Base-by-base conservation (phyloP, 106 monocot genomes). In the Acanthochlamys bracteata region DNA sequence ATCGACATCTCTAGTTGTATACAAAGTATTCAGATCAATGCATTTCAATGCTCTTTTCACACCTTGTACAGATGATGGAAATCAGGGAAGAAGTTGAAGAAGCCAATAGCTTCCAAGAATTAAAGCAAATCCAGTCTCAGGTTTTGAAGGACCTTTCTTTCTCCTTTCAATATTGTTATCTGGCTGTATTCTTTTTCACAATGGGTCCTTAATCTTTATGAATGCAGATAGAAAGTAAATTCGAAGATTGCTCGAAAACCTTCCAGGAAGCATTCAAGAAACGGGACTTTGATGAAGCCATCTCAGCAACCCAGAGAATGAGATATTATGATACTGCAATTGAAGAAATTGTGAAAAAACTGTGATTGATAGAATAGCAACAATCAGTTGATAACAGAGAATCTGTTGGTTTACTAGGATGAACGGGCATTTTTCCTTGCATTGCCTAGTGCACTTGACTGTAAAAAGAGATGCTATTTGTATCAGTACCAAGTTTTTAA, bases 241-340 rank as follows among this genome's bases (percentile, higher is more conserved):
- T 78, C 23, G 77, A 87, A 59, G 25, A 27, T 7, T 87, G 73
- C 80, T 84, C 84, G 14, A 64, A 69, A 21, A 71, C 74, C 13
- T 96, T 96, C 53, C 26, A 58, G 10, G 71, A 82, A 52, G 86
- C 87, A 62, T 85, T 84, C 69, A 45, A 80, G 40, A 78, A 61
- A 41, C 57, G 33, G 8, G 53, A 83, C 53, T 90, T 84, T 25
- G 68, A 80, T 17, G 40, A 39, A 45, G 86, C 95, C 20, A 67
- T 84, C 24, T 25, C 25, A 61, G 64, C 84, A 10, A 80, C 77
- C 24, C 79, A 80, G 66, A 75, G 84, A 72, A 96, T 96, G 90
- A 84, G 75, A 64, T 96, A 96, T 41, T 90, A 96, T 24, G 87
- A 96, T 16, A 81, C 82, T 3, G 95, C 90, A 19, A 60, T 96